These are phyloP conservation scores for Lentinula boryana DNA, from an alignment of 768 basidiomycete genomes.

Conservation along the genomic window DNA sequence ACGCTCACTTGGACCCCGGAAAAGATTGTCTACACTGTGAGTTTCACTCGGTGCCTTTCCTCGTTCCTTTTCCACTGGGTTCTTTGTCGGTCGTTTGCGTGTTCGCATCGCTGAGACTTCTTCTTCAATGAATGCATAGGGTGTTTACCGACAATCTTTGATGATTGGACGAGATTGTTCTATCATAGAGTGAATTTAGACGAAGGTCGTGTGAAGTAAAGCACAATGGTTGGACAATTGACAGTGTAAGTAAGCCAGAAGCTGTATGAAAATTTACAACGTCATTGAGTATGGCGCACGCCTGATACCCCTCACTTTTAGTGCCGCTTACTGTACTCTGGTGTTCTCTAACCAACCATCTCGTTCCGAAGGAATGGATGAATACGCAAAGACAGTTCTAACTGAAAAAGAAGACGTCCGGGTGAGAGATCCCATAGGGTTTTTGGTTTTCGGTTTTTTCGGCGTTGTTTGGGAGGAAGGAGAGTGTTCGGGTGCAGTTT, in stretches of 20 bases:
- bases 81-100: not conserved
- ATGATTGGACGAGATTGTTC: constrained; percentile 20
- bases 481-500: not conserved
- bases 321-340: not conserved
- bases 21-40: constrained; percentile 23
- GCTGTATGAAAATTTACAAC: not conserved
- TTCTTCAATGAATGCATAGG: constrained; percentile 8
- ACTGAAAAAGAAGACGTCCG: not conserved
- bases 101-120: not conserved
- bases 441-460: not conserved
- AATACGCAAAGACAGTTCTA: not conserved
- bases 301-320: not conserved
- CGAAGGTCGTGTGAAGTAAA: not conserved
- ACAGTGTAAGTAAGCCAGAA: not conserved
- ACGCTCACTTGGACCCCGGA: constrained; percentile 22
- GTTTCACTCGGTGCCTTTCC: not conserved
- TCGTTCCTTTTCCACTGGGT: not conserved
- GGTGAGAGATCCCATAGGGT: not conserved
- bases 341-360: not conserved
- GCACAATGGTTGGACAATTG: not conserved
- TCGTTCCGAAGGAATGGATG: not conserved
- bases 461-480: not conserved
- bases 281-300: no score
- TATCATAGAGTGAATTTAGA: constrained; percentile 12
- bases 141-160: constrained; percentile 18